Evolutionary conservation across 2,329 filamentous ascomycete species (phyloP), one percentile per base, ranked within the genome.

Genomic region (Orbilia quercus): DNA sequence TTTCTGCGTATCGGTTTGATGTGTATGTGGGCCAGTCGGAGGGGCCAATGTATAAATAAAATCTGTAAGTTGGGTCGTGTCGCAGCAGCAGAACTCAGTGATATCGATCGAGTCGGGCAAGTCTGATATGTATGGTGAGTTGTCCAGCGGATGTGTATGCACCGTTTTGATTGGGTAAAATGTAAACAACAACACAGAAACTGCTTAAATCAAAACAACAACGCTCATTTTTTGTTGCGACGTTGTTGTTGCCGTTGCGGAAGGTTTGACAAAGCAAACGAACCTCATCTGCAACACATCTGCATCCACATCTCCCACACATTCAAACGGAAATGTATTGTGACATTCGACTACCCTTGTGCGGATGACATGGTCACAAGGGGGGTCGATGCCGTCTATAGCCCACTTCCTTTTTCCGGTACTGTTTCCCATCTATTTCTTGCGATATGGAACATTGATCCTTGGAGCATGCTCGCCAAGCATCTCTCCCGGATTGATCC

Each of bases 181-280:
- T 48, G 59, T 72, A 72, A 72, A 72, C 67, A 72, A 58, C 51
- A 65, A 44, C 22, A 42, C 36, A 64, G 53, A 47, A 63, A 16
- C 16, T 16, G 22, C 28, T n/a, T 16, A 59, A 55, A 70, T 58
- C 66, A 59, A 58, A 72, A 72, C 62, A 72, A 65, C 67, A 72
- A 72, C 67, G 44, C 40, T 9, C n/a, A n/a, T 18, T 47, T 45
- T 16, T 45, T 7, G 20, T 12, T 3, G 2, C 20, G n/a, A n/a
- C 54, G 54, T 36, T 38, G 12, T 36, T 54, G 59, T 34, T 45
- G 59, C 23, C 62, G 28, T 54, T 60, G 11, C 28, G 65, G 65
- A 64, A 64, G 44, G 67, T 59, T 72, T 72, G 53, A 47, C 45
- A 40, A 11, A 31, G 5, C 36, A 48, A 62, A 62, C 67, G 23